Percentiles rank a stretch among this genome's conserved stretches.
These are phyloP conservation scores for Hypomyces perniciosus DNA, from an alignment of 2,329 filamentous ascomycete genomes.

Conservation along the genomic window DNA sequence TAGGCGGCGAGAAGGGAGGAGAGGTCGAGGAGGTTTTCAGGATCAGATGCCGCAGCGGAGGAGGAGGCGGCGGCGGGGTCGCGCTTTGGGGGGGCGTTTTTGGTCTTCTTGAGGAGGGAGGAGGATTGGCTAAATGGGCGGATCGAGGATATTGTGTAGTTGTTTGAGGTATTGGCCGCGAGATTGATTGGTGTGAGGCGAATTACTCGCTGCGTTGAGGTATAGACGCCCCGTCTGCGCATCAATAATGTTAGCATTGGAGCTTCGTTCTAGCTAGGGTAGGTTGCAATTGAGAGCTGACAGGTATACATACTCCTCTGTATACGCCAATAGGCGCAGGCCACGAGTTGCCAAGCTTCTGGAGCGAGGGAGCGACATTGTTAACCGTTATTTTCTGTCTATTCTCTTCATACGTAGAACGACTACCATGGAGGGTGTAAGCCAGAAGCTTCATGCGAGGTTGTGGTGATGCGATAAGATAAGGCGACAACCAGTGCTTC, in stretches of 20 bases:
- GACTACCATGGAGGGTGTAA: too few species aligned
- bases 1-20: constrained; percentile 42
- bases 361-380: constrained; percentile 4
- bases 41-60: constrained; percentile 20
- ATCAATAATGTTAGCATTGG: too few species aligned
- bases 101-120: constrained; percentile 34
- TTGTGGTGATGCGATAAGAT: too few species aligned
- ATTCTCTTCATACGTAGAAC: too few species aligned
- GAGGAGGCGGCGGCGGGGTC: constrained; percentile 20
- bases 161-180: not conserved
- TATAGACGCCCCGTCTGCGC: too few species aligned
- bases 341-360: constrained; percentile 14
- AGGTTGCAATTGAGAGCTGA: not conserved
- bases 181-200: constrained; percentile 2
- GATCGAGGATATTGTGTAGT: not conserved
- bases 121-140: constrained; percentile 28
- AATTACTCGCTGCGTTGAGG: too few species aligned
- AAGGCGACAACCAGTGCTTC: too few species aligned
- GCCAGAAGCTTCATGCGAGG: too few species aligned
- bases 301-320: constrained; percentile 18
- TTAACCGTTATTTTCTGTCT: not conserved
- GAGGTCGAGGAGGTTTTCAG: constrained; percentile 44
- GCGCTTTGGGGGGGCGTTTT: constrained; percentile 26
- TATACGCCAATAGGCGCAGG: constrained; percentile 19
- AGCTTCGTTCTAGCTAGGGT: too few species aligned